Conservation (phyloP, 768 basidiomycete species). For the Leccinum disarticulatum region DNA sequence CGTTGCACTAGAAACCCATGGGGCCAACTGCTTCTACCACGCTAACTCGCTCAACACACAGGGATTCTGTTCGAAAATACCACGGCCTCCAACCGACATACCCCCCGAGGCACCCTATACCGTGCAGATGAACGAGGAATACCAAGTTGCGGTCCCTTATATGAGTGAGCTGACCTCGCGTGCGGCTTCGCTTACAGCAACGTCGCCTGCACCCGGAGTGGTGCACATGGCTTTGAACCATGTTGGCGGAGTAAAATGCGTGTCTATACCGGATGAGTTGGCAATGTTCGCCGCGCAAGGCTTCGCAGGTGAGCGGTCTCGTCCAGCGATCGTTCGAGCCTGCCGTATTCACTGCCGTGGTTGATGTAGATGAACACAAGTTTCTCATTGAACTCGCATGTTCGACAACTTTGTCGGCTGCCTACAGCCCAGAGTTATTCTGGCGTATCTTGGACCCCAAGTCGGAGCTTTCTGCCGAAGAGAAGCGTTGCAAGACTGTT, state of each 20-base stretch:
- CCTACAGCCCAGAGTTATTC: constrained; percentile 59
- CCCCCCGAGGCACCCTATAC: constrained; percentile 36
- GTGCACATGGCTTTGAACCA: constrained; percentile 66
- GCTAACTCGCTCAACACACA: constrained; percentile 58
- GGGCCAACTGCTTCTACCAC: constrained; percentile 73
- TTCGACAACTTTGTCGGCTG: constrained; percentile 64
- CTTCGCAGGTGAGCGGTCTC: constrained; percentile 54
- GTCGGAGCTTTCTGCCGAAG: constrained; percentile 23
- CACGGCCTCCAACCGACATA: constrained; percentile 31
- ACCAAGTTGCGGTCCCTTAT: constrained; percentile 56
- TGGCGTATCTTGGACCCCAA: constrained; percentile 34
- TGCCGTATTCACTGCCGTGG: background rate
- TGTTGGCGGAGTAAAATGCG: constrained; percentile 53
- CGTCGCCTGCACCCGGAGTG: constrained; percentile 57
- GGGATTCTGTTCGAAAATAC: constrained; percentile 33
- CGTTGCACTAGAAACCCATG: constrained; percentile 67
- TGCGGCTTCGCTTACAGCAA: constrained; percentile 74
- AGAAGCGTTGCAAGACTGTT: constrained; percentile 21
- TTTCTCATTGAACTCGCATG: constrained; percentile 74
- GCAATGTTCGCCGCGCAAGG: constrained; percentile 57
- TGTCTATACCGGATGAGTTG: constrained; percentile 66
- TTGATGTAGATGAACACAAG: constrained; percentile 65
- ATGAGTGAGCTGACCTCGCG: constrained; percentile 57
- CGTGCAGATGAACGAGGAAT: constrained; percentile 40
- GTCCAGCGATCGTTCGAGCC: background rate